phyloP scores from a whole-genome alignment of 2,329 filamentous ascomycete genomes.

The Sclerotiophoma versabilis region DNA sequence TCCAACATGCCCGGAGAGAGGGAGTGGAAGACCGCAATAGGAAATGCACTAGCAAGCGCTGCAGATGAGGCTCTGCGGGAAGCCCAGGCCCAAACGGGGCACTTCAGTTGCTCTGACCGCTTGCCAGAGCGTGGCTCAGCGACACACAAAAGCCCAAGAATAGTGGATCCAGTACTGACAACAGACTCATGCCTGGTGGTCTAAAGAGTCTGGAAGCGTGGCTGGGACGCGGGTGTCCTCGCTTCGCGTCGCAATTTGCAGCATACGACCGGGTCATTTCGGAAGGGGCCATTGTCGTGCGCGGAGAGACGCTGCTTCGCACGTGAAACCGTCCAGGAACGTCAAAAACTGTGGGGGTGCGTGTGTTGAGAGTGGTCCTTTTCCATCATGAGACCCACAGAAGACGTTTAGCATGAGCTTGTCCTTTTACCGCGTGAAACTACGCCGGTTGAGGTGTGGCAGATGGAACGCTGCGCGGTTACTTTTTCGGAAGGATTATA shows the following conservation, averaged over 20 bases:
- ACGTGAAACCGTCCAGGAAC: slow-evolving; percentile 10
- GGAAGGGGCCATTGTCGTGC: slow-evolving; percentile 11
- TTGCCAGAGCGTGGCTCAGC: slow-evolving; percentile 12
- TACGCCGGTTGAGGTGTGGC: slow-evolving; percentile 1
- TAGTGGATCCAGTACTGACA: slow-evolving; percentile 7
- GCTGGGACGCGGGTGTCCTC: slow-evolving; percentile 13
- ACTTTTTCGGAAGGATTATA: slow-evolving; percentile 12
- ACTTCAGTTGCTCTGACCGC: neutral
- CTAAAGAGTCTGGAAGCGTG: slow-evolving; percentile 17
- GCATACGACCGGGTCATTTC: slow-evolving; percentile 12
- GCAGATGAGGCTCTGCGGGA: slow-evolving; percentile 24
- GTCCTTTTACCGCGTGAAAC: slow-evolving; percentile 2
- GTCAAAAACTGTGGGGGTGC: slow-evolving; percentile 4
- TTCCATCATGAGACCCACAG: neutral
- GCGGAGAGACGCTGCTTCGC: slow-evolving; percentile 7
- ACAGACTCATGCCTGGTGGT: slow-evolving; percentile 1
- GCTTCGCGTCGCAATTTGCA: slow-evolving; percentile 10
- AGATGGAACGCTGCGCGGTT: slow-evolving; percentile 1
- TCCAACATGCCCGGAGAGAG: neutral
- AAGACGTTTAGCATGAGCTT: slow-evolving; percentile 9
- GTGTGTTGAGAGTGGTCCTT: slow-evolving; percentile 15
- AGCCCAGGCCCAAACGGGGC: slow-evolving; percentile 14
- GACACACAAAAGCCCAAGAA: slow-evolving; percentile 4
- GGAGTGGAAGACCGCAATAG: neutral
- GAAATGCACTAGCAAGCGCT: slow-evolving; percentile 19